Conservation (phyloP, 2,329 filamentous ascomycete genomes). For the Talaromyces verruculosus region DNA sequence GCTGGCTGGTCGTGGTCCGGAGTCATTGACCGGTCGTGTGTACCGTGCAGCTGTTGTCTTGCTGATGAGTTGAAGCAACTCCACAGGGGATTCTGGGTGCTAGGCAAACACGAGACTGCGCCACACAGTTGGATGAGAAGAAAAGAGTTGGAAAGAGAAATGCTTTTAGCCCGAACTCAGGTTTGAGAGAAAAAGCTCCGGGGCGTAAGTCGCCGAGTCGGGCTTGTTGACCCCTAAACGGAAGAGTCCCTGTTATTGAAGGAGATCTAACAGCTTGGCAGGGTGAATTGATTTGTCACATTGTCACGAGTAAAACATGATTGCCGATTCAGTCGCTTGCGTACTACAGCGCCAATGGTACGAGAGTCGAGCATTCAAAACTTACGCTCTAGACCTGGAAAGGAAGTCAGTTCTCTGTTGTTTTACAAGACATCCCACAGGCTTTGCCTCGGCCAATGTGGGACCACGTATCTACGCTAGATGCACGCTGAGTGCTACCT, state of each 20-base stretch:
- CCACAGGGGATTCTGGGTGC: not conserved
- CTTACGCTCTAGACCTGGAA: not conserved
- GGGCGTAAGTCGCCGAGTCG: not conserved
- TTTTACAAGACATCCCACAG: not conserved
- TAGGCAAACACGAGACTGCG: not conserved
- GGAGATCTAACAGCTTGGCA: constrained; percentile 1
- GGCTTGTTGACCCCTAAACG: not conserved
- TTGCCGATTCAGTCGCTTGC: not conserved
- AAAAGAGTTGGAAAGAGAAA: not conserved
- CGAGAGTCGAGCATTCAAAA: not conserved
- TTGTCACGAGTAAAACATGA: not conserved
- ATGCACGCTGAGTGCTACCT: constrained; percentile 1
- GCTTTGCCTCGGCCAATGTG: not conserved
- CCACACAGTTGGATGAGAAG: not conserved
- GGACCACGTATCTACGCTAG: not conserved
- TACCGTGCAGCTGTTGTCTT: not conserved
- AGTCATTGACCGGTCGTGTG: constrained; percentile 9
- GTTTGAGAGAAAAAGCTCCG: not conserved
- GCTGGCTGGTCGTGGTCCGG: not conserved
- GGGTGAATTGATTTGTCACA: constrained; percentile 1
- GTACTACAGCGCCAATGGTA: not conserved
- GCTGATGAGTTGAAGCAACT: constrained; percentile 1
- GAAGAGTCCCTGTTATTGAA: not conserved
- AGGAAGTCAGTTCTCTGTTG: not conserved
- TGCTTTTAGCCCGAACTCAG: not conserved